These are phyloP conservation scores for Septoria petroselini DNA, from an alignment of 2,329 filamentous ascomycete genomes.

Conservation along the genomic window DNA sequence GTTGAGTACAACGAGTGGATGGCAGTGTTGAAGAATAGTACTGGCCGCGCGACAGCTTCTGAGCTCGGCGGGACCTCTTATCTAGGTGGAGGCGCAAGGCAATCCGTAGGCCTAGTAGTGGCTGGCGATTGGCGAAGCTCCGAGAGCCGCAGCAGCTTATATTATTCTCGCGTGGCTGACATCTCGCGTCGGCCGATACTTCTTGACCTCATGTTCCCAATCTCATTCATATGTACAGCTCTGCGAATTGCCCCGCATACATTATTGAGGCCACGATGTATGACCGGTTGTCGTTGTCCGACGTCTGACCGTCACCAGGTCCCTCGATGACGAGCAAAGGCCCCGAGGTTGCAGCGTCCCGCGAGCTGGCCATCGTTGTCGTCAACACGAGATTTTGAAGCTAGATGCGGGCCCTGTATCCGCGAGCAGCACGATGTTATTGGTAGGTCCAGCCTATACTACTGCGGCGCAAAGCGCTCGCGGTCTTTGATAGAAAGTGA, in stretches of 20 bases:
- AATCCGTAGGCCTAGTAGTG: background rate
- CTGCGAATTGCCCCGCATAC: background rate
- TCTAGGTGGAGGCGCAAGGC: slow-evolving; percentile 8
- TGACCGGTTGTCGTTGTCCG: background rate
- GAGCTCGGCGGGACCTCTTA: slow-evolving; percentile 10
- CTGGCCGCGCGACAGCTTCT: slow-evolving; percentile 1
- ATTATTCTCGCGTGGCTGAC: slow-evolving; percentile 12
- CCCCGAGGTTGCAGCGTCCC: background rate
- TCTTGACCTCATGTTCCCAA: slow-evolving; percentile 3
- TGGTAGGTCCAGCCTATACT: slow-evolving; percentile 9
- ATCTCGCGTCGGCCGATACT: background rate
- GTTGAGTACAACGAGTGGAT: slow-evolving; percentile 24
- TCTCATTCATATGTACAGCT: background rate
- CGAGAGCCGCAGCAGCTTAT: background rate
- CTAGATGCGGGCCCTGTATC: background rate
- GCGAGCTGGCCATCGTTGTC: background rate
- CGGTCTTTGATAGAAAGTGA: too few relatives aligned
- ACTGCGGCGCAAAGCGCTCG: slow-evolving; percentile 5
- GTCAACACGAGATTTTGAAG: background rate
- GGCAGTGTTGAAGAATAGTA: slow-evolving; percentile 12
- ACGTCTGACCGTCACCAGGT: background rate
- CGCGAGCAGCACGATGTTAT: background rate
- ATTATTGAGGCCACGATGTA: background rate
- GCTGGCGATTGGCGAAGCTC: slow-evolving; percentile 1
- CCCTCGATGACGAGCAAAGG: too few relatives aligned